Base-by-base conservation (phyloP, 495 filamentous ascomycete species). In the Lasiosphaeria ovina region DNA sequence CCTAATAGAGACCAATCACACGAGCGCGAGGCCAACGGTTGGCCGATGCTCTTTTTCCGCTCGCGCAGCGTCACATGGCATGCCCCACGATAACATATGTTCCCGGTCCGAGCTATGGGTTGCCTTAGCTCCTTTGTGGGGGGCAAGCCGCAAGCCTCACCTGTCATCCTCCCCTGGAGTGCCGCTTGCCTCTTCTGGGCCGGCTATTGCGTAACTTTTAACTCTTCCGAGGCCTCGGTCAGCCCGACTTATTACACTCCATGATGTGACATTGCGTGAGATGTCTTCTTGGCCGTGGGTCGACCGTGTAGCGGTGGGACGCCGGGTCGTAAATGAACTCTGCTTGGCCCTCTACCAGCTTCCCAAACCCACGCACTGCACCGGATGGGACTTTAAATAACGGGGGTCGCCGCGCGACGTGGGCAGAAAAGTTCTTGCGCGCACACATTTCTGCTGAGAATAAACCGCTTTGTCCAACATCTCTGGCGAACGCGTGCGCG, bases 261-360 rank as follows among this genome's bases (percentile, higher is more conserved):
- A 47, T 47, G 44, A 47, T 47, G 44, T 47, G 44, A 47, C 44
- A 47, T 47, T 47, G 44, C 44, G 44, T 14, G 44, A 47, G 44
- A 11, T 2, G 24, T 24, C 24, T 24, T 24, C 24, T 24, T 47
- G 12, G 44, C 5, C 44, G 12, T 47, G 44, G 12, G 12, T 7
- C 44, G 44, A n/a, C 44, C 3, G 12, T 9, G 11, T n/a, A 47
- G 16, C 12, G 12, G 24, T 14, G 12, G 11, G 12, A 7, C 6
- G 12, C 0, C 5, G 44, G 12, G 44, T n/a, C 12, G 16, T 9
- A 47, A n/a, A 47, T 47, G 44, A 47, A 47, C 12, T 24, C 24
- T 24, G 24, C 24, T 24, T 24, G 24, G 24, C 24, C 24, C 24
- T 24, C 24, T 24, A 24, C 24, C 24, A 0, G 24, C 24, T 24